Conservation (phyloP, 176 grass and related monocot genomes). For the Phragmites australis region DNA sequence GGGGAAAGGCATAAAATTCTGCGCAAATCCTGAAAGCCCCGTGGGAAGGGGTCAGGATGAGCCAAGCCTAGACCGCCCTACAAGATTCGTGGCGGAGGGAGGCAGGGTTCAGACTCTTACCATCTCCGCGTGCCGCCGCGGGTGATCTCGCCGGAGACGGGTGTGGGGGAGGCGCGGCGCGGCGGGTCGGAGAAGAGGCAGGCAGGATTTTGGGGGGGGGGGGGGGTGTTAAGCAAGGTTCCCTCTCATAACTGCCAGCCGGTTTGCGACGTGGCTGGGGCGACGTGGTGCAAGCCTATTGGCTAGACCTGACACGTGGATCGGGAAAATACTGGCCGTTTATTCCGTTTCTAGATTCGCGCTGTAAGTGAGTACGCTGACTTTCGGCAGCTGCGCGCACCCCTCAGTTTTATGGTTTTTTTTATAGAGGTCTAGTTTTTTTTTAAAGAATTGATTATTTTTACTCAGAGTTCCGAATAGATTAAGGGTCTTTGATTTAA, state of each 20-base stretch:
- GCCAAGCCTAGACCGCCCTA: neutral
- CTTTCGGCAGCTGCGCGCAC: no score
- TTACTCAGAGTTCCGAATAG: no score
- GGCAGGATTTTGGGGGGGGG: neutral
- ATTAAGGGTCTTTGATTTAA: no score
- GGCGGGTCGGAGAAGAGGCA: neutral
- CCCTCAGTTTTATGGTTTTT: no score
- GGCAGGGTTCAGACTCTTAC: conserved; percentile 3
- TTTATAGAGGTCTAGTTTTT: no score
- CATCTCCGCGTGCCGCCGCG: conserved; percentile 21
- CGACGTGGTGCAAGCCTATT: conserved; percentile 13
- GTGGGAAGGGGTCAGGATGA: neutral
- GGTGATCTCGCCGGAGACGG: conserved; percentile 12
- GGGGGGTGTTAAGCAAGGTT: neutral
- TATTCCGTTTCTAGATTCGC: neutral
- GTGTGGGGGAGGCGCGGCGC: neutral
- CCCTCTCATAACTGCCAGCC: neutral
- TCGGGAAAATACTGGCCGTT: neutral
- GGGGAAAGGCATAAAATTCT: neutral
- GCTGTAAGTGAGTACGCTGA: no score
- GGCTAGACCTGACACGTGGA: neutral
- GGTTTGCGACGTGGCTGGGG: conserved; percentile 1
- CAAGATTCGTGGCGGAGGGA: neutral
- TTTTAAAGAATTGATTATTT: no score
- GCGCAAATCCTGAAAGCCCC: neutral